Evolutionary conservation across 495 filamentous ascomycete species (phyloP).

Genomic region (Daldinia caldariorum): DNA sequence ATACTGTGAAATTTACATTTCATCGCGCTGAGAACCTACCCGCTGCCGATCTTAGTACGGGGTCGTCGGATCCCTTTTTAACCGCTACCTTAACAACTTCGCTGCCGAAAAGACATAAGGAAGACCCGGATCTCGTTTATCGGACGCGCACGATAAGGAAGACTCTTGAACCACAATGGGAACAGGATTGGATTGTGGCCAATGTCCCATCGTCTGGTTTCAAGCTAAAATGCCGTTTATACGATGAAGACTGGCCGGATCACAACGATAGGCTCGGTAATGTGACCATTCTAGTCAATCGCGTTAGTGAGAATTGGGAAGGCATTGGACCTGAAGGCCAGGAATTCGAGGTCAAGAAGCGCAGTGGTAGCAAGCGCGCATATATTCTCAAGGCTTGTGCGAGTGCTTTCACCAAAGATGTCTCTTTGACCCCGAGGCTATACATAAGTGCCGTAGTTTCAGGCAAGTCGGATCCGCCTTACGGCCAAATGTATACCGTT

Average conservation of each 20-base stretch:
- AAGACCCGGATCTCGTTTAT: conserved; percentile 75
- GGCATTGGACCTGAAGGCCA: conserved; percentile 67
- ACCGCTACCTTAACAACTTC: conserved; percentile 70
- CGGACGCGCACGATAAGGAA: conserved; percentile 79
- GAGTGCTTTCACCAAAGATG: conserved; percentile 64
- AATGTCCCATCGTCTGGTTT: conserved; percentile 84
- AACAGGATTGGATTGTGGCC: conserved; percentile 85
- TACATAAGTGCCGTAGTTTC: conserved; percentile 76
- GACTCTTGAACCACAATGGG: conserved; percentile 79
- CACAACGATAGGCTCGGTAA: conserved; percentile 90
- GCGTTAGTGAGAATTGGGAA: conserved; percentile 70
- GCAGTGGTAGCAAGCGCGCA: conserved; percentile 84
- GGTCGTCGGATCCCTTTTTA: conserved; percentile 87
- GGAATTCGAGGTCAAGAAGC: conserved; percentile 78
- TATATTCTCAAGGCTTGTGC: conserved; percentile 73
- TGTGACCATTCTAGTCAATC: conserved; percentile 69
- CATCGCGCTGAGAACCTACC: conserved; percentile 83
- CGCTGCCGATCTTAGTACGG: conserved; percentile 76
- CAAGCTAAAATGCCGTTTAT: conserved; percentile 79
- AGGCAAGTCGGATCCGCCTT: conserved; percentile 77
- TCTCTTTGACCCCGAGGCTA: conserved; percentile 63
- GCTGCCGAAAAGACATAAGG: conserved; percentile 77
- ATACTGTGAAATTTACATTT: conserved; percentile 86
- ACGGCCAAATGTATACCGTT: conserved; percentile 80
- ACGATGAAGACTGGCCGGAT: conserved; percentile 88